These are phyloP conservation scores for Melampsora larici-populina DNA, from an alignment of 1,284 basidiomycete genomes.

Conservation along the genomic window DNA sequence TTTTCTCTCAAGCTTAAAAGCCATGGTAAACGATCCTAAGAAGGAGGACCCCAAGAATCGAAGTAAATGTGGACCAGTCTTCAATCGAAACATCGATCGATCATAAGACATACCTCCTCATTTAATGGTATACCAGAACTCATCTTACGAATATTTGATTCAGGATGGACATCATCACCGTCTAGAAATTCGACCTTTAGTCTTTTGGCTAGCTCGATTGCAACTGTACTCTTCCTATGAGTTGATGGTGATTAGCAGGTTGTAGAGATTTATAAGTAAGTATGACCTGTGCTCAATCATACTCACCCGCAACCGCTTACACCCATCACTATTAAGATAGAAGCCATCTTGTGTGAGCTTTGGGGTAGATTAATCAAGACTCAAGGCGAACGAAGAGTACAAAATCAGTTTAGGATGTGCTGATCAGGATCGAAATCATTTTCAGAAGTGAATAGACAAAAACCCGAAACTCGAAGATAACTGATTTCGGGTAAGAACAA, in stretches of 20 bases:
- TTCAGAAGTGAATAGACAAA: no score
- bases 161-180: conserved; percentile 50
- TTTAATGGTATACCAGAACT: conserved; percentile 47
- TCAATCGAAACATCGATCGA: not conserved
- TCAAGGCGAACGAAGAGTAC: no score
- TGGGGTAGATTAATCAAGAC: no score
- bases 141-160: conserved; percentile 50
- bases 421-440: no score
- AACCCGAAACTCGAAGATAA: no score
- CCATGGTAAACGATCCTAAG: conserved; percentile 50
- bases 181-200: conserved; percentile 49
- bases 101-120: conserved; percentile 43
- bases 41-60: not conserved
- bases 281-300: not conserved
- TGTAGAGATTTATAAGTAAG: not conserved
- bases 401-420: no score
- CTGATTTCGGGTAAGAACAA: no score
- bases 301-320: conserved; percentile 35
- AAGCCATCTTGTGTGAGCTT: no score
- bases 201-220: conserved; percentile 41
- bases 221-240: conserved; percentile 50
- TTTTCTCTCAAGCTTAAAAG: conserved; percentile 46
- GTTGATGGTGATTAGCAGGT: conserved; percentile 19
- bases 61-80: not conserved
- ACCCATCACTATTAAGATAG: conserved; percentile 15